Evolutionary conservation across 495 filamentous ascomycete genomes (phyloP), one percentile per base, ranked within the genome.

Genomic region (Penicillium lagena): DNA sequence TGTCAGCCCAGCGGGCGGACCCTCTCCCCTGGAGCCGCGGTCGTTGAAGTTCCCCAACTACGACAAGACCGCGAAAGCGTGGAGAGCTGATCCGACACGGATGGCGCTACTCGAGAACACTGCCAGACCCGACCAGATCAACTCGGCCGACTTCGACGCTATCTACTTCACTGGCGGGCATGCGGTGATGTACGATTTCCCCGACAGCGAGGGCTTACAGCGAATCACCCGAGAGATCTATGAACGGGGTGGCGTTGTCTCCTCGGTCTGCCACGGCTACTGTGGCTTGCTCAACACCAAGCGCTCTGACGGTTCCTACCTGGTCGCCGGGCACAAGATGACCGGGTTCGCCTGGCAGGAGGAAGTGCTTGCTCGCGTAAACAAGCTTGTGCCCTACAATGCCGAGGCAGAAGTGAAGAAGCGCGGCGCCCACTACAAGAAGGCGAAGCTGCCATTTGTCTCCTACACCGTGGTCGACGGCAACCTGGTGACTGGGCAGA

Each of bases 161-260:
- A 58, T 85, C 36, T 82, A 77, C 53, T 81, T 69, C 62, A 79
- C 80, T 9, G 81, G 81, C 52, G 81, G 81, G 12, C 77, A 85
- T 62, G 81, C 12, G 65, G 70, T 81, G 46, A 80, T 83, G 78
- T 83, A 70, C 47, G 80, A 82, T 47, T 65, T 83, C 2, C 62
- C 63, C 10, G 50, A 47, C n/a, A 64, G 72, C 47, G 35, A 49
- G 2, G 54, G 56, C 4, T 73, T 70, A 12, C 64, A 75, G 38
- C 56, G 67, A 12, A 50, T 83, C 0, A 70, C 75, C 42, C 54
- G 55, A 39, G 77, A 82, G 56, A 82, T 84, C 54, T 70, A 58
- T 12, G 60, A 54, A 7, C 58, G 66, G n/a, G 73, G 71, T 17
- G 80, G 79, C 51, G 54, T 75, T 4, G 70, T 82, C 0, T 55